Evolutionary conservation across 2,329 filamentous ascomycete genomes (phyloP).

Genomic region (Nothophaeocryptopus gaeumannii): DNA sequence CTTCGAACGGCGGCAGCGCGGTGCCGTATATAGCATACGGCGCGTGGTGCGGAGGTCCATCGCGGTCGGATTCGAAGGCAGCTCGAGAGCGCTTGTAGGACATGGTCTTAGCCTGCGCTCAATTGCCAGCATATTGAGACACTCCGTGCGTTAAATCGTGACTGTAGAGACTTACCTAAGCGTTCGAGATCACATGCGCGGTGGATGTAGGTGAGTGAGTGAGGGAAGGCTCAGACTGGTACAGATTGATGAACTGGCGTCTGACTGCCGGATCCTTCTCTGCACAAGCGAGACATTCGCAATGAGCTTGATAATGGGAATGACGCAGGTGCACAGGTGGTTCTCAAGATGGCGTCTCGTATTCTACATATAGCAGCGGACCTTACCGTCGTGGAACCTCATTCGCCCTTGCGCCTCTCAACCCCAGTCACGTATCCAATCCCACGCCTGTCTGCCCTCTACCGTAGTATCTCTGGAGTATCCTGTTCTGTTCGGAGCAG

Average conservation of each 20-base stretch:
- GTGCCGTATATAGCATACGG: constrained; percentile 81
- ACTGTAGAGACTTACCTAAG: constrained; percentile 16
- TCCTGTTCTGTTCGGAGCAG: too few relatives aligned
- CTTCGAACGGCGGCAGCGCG: constrained; percentile 73
- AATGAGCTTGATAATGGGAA: too few relatives aligned
- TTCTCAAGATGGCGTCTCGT: too few relatives aligned
- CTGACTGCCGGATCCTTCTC: background rate
- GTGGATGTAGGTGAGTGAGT: background rate
- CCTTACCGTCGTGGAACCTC: too few relatives aligned
- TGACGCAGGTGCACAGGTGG: too few relatives aligned
- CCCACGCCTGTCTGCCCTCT: too few relatives aligned
- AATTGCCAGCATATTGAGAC: constrained; percentile 31
- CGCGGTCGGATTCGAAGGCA: constrained; percentile 72
- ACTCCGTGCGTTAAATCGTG: constrained; percentile 4
- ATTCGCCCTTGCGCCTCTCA: too few relatives aligned
- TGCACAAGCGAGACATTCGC: too few relatives aligned
- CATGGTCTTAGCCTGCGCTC: constrained; percentile 51
- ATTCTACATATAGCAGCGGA: too few relatives aligned
- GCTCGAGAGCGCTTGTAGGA: constrained; percentile 75
- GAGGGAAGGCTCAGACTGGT: background rate
- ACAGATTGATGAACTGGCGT: background rate
- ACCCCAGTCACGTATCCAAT: too few relatives aligned
- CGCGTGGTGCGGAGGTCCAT: constrained; percentile 55
- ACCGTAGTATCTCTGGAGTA: too few relatives aligned
- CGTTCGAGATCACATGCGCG: constrained; percentile 2